A percentile compares a stretch with the other conserved stretches of the same genome.
phyloP scores from a whole-genome alignment of 2,329 filamentous ascomycete species.

The Microdochium paspali region DNA sequence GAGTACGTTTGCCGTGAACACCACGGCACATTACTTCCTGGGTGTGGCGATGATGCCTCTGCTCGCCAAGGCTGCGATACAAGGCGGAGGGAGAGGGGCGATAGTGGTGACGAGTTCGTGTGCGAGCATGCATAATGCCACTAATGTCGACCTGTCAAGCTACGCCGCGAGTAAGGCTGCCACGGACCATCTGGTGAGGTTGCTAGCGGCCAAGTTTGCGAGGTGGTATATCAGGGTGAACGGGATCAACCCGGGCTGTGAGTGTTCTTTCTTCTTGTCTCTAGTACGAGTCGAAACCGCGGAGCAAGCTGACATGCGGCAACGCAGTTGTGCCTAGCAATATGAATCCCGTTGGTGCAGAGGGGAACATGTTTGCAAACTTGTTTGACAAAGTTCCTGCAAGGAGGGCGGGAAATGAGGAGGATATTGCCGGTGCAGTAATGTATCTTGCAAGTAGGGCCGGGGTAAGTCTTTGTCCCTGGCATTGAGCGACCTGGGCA shows the following conservation, averaged over 20 bases:
- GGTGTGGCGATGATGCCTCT: constrained; percentile 34
- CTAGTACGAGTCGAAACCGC: neutral
- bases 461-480: constrained; percentile 13
- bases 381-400: constrained; percentile 22
- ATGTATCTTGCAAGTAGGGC: constrained; percentile 20
- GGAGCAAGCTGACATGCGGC: neutral
- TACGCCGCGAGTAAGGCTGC: constrained; percentile 42
- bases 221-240: constrained; percentile 21
- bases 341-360: constrained; percentile 21
- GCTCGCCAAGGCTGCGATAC: constrained; percentile 20
- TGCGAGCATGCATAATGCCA: constrained; percentile 41
- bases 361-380: constrained; percentile 20
- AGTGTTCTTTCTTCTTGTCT: constrained; percentile 6
- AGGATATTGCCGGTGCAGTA: constrained; percentile 19
- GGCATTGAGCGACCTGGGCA: neutral
- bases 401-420: constrained; percentile 17
- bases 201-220: constrained; percentile 37
- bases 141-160: constrained; percentile 41
- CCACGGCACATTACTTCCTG: constrained; percentile 39
- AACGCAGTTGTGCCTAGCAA: constrained; percentile 22
- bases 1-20: constrained; percentile 35
- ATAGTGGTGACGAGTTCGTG: constrained; percentile 40
- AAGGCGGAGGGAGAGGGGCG: constrained; percentile 31
- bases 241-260: constrained; percentile 23
- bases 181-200: constrained; percentile 37